phyloP scores from a whole-genome alignment of 441 rosid genomes.

The Populus trichocarpa region DNA sequence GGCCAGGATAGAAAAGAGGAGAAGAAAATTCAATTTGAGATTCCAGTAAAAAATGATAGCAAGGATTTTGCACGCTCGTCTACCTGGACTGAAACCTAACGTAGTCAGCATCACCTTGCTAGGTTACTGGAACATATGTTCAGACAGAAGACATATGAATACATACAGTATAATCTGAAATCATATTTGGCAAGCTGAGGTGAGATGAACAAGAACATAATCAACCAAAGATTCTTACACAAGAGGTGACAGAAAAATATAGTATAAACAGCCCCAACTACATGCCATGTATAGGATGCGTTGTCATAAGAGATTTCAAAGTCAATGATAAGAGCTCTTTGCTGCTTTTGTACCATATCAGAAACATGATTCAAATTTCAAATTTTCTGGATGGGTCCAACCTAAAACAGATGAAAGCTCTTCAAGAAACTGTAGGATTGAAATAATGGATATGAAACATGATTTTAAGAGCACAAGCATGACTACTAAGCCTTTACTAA shows the following conservation, averaged over 20 bases:
- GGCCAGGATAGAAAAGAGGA: not conserved
- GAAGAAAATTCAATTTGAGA: not conserved
- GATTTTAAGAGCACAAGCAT: not conserved
- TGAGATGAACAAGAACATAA: too few species aligned
- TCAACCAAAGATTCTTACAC: too few species aligned
- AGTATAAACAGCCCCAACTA: conserved; percentile 47
- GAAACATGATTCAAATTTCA: conserved; percentile 63
- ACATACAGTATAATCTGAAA: too few species aligned
- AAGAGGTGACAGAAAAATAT: too few species aligned
- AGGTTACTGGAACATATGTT: too few species aligned
- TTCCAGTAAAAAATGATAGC: not conserved
- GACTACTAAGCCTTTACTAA: not conserved
- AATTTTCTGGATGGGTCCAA: conserved; percentile 32
- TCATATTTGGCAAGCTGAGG: too few species aligned
- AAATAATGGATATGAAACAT: conserved; percentile 1
- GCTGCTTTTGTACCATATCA: conserved; percentile 58
- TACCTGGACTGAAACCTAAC: not conserved
- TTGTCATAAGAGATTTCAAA: conserved; percentile 66
- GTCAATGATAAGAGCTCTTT: conserved; percentile 59
- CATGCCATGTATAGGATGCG: conserved; percentile 64
- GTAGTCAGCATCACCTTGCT: too few species aligned
- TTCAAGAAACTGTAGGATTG: conserved; percentile 11
- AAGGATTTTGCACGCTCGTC: not conserved
- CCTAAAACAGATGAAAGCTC: conserved; percentile 24
- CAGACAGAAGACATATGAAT: too few species aligned